Evolutionary conservation across 345 rosid species (phyloP).

Genomic region (Populus simonii): DNA sequence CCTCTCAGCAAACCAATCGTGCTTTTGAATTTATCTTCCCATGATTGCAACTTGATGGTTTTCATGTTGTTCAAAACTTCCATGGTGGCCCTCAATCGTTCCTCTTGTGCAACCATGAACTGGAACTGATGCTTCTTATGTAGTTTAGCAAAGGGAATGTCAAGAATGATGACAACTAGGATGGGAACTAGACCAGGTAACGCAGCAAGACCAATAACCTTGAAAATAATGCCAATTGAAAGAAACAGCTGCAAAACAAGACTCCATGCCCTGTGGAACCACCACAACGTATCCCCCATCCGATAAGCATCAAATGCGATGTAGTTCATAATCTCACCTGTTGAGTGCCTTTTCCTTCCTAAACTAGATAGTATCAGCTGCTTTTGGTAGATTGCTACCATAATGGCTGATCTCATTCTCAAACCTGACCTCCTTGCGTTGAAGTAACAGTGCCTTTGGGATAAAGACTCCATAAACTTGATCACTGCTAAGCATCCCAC

Average conservation of each 20-base stretch:
- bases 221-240: constrained; percentile 45
- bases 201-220: constrained; percentile 61
- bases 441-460: constrained; percentile 71
- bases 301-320: constrained; percentile 74
- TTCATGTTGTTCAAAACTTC: constrained; percentile 76
- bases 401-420: constrained; percentile 71
- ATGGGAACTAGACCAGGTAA: constrained; percentile 55
- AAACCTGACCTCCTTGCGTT: constrained; percentile 61
- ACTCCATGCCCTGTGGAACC: constrained; percentile 71
- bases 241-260: constrained; percentile 49
- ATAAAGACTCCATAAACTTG: constrained; percentile 61
- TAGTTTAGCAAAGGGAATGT: constrained; percentile 58
- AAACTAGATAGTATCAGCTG: constrained; percentile 62
- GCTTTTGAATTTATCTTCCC: constrained; percentile 74
- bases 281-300: constrained; percentile 76
- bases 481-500: constrained; percentile 45
- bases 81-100: constrained; percentile 54
- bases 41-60: constrained; percentile 70
- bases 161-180: constrained; percentile 42
- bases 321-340: constrained; percentile 74
- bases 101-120: constrained; percentile 70
- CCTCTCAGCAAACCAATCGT: constrained; percentile 52
- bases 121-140: constrained; percentile 56
- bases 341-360: constrained; percentile 62
- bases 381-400: constrained; percentile 63